Conservation (phyloP, 352 stramenopile genomes). For the Aphanomyces stellatus region DNA sequence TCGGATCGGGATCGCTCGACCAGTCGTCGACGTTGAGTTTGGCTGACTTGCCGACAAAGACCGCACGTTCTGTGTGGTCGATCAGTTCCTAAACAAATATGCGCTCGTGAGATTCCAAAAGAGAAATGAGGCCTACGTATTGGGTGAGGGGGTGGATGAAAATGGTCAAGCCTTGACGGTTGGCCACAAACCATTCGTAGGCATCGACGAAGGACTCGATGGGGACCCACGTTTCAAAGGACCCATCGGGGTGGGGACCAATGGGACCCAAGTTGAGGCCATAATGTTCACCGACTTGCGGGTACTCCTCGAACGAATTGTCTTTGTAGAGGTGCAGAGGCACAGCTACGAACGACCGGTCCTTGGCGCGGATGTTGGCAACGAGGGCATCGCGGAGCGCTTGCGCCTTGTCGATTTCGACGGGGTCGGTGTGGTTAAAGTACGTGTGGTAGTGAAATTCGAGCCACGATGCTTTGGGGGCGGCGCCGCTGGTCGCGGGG, state of each 20-base stretch:
- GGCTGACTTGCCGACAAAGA: constrained; percentile 40
- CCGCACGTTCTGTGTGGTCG: constrained; percentile 45
- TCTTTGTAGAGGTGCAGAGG: constrained; percentile 24
- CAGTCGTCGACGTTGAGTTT: constrained; percentile 31
- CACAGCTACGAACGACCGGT: constrained; percentile 46
- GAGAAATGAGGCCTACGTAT: constrained; percentile 21
- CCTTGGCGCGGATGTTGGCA: constrained; percentile 28
- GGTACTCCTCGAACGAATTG: constrained; percentile 26
- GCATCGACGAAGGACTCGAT: constrained; percentile 48
- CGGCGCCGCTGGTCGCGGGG: no score
- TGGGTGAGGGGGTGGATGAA: constrained; percentile 54
- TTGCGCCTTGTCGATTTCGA: constrained; percentile 30
- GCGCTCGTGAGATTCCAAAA: background rate
- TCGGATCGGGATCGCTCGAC: constrained; percentile 28
- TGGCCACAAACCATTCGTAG: constrained; percentile 52
- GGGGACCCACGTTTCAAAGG: constrained; percentile 60
- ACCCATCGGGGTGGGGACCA: constrained; percentile 47
- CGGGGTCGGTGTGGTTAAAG: constrained; percentile 40
- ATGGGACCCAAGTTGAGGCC: constrained; percentile 42
- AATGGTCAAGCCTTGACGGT: constrained; percentile 50
- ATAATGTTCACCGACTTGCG: constrained; percentile 28
- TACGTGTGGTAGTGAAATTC: constrained; percentile 75
- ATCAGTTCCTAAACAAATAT: constrained; percentile 31
- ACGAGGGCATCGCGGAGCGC: constrained; percentile 41
- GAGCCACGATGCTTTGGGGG: no score